Percentiles rank a stretch among this genome's conserved stretches.
phyloP scores from a whole-genome alignment of 176 grass and related monocot species.

The Areca catechu region DNA sequence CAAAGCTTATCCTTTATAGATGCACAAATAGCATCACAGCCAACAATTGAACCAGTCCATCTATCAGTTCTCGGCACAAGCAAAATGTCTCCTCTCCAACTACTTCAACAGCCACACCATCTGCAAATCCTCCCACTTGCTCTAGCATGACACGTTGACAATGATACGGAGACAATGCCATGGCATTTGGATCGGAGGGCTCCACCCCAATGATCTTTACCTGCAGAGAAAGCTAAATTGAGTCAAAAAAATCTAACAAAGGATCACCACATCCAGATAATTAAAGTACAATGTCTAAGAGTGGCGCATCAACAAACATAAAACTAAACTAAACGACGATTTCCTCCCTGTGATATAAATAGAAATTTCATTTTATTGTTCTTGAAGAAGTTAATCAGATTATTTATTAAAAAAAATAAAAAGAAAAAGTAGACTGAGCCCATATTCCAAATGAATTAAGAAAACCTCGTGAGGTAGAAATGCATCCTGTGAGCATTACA shows the following conservation, averaged over 20 bases:
- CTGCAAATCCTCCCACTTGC: constrained; percentile 91
- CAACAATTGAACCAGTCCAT: constrained; percentile 91
- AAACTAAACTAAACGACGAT: too few relatives aligned
- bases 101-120: constrained; percentile 97
- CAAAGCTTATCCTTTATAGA: constrained; percentile 77
- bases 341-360: too few relatives aligned
- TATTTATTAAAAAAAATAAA: too few relatives aligned
- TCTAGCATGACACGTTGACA: constrained; percentile 80
- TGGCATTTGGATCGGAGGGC: constrained; percentile 96
- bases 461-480: too few relatives aligned
- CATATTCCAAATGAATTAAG: too few relatives aligned
- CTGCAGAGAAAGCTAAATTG: constrained; percentile 26
- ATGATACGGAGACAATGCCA: constrained; percentile 88
- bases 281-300: too few relatives aligned
- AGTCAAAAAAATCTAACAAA: background rate
- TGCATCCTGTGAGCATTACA: too few relatives aligned
- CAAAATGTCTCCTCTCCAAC: constrained; percentile 92
- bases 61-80: constrained; percentile 79
- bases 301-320: too few relatives aligned
- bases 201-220: constrained; percentile 98
- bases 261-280: too few relatives aligned
- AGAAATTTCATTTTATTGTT: too few relatives aligned
- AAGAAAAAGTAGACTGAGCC: too few relatives aligned
- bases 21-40: constrained; percentile 95
- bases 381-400: too few relatives aligned